A percentile compares a stretch with the other conserved stretches of the same genome.
Evolutionary conservation across 768 basidiomycete genomes (phyloP).

Genomic region (Leccinellum albellum): DNA sequence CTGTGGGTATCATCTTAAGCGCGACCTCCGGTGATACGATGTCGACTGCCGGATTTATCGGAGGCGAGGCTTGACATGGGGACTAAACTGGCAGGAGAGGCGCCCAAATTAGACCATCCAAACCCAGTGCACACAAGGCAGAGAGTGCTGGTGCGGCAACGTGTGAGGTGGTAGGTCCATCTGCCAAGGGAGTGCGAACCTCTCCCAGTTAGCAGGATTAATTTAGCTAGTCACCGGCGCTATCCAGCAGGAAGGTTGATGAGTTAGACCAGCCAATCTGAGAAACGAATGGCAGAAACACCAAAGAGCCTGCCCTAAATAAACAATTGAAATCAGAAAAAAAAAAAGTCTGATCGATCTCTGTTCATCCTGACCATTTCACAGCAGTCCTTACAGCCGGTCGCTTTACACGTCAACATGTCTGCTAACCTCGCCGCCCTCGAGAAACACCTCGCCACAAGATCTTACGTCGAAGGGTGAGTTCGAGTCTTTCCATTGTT

Average conservation of each 20-base stretch:
- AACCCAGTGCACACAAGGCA: background rate
- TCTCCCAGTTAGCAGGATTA: background rate
- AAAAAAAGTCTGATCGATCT: conserved; percentile 20
- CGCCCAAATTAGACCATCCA: background rate
- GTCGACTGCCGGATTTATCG: background rate
- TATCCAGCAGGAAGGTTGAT: background rate
- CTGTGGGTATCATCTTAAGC: background rate
- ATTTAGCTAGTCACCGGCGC: too few species aligned
- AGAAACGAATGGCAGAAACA: background rate
- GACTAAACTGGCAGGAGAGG: background rate
- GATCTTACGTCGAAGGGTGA: conserved; percentile 92
- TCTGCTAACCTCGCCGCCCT: conserved; percentile 67
- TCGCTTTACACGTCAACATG: conserved; percentile 40
- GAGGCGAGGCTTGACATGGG: background rate
- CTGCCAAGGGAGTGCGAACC: background rate
- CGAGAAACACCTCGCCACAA: conserved; percentile 80
- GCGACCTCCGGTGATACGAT: background rate
- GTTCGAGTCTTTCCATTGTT: conserved; percentile 30
- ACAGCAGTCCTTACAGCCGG: conserved; percentile 1
- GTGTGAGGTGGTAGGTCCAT: background rate
- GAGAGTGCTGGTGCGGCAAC: background rate
- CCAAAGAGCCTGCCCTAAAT: conserved; percentile 32
- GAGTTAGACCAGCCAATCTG: conserved; percentile 11
- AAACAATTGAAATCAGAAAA: conserved; percentile 15
- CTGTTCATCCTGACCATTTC: conserved; percentile 29